Conservation (phyloP, 192 early-diverging fungal species). For the Podila minutissima region DNA sequence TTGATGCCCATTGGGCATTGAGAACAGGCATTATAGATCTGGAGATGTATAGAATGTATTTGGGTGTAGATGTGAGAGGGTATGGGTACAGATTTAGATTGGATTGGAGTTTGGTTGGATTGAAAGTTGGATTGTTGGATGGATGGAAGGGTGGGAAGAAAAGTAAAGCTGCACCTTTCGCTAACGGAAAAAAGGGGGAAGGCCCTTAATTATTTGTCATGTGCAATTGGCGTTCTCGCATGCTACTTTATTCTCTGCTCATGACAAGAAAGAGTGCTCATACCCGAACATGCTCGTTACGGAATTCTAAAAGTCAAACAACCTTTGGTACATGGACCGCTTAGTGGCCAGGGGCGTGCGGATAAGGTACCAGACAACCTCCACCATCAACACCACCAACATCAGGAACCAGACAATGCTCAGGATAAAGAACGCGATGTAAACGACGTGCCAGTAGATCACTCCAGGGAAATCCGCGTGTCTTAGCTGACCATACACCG, state of each 20-base stretch:
- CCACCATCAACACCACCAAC: slow-evolving; percentile 4
- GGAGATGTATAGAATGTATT: not conserved
- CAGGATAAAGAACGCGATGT: slow-evolving; percentile 12
- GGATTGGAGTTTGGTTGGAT: not conserved
- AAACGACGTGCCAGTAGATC: slow-evolving; percentile 20
- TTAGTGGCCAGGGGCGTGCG: slow-evolving; percentile 7
- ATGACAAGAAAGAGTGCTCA: not conserved
- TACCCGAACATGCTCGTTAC: not conserved
- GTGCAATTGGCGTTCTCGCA: no score
- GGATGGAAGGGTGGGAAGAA: not conserved
- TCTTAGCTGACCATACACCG: slow-evolving; percentile 6
- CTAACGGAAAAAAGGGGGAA: no score
- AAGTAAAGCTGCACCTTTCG: no score
- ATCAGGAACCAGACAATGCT: slow-evolving; percentile 23
- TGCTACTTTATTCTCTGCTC: not conserved
- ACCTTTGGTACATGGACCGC: slow-evolving; percentile 17
- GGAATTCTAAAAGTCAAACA: slow-evolving; percentile 22
- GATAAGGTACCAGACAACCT: slow-evolving; percentile 27
- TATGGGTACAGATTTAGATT: not conserved
- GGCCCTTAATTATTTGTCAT: no score
- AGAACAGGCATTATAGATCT: slow-evolving; percentile 22
- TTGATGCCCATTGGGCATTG: slow-evolving; percentile 34
- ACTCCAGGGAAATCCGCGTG: not conserved
- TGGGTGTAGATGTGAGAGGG: not conserved
- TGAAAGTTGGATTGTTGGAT: not conserved